phyloP scores from a whole-genome alignment of 1,284 basidiomycete species.

The Boletellus sp. region DNA sequence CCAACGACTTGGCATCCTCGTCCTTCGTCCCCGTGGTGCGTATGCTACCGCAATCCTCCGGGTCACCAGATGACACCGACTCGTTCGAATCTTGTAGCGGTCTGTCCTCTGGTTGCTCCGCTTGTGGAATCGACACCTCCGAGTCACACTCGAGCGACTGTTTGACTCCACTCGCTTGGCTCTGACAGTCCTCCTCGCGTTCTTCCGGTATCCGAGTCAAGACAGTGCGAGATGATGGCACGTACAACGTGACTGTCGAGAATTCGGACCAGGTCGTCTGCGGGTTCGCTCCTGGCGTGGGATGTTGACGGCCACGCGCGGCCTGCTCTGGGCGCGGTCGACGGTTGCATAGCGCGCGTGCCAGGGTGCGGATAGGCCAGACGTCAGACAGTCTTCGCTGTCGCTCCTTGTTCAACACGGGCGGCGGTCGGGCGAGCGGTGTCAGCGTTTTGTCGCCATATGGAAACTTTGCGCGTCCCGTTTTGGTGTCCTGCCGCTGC shows the following conservation, averaged over 20 bases:
- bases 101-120: not conserved
- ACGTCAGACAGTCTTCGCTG: conserved; percentile 14
- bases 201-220: conserved; percentile 32
- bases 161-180: conserved; percentile 11
- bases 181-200: conserved; percentile 24
- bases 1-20: conserved; percentile 25
- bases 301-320: not conserved
- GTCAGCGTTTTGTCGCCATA: conserved; percentile 15
- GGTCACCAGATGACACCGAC: not conserved
- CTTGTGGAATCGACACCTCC: not conserved
- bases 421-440: conserved; percentile 16
- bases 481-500: not conserved
- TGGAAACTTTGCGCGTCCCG: conserved; percentile 4
- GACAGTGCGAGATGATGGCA: conserved; percentile 17
- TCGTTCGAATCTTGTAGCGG: not conserved
- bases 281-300: not conserved
- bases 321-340: conserved; percentile 6
- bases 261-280: conserved; percentile 35
- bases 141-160: conserved; percentile 9
- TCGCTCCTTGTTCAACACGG: conserved; percentile 12
- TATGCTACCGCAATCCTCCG: not conserved
- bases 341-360: conserved; percentile 12
- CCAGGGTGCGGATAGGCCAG: conserved; percentile 25
- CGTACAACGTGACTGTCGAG: conserved; percentile 19
- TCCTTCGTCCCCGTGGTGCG: conserved; percentile 4